These are phyloP conservation scores for Saturnispora serradocipensis DNA, from an alignment of 805 yeast species.

Conservation along the genomic window DNA sequence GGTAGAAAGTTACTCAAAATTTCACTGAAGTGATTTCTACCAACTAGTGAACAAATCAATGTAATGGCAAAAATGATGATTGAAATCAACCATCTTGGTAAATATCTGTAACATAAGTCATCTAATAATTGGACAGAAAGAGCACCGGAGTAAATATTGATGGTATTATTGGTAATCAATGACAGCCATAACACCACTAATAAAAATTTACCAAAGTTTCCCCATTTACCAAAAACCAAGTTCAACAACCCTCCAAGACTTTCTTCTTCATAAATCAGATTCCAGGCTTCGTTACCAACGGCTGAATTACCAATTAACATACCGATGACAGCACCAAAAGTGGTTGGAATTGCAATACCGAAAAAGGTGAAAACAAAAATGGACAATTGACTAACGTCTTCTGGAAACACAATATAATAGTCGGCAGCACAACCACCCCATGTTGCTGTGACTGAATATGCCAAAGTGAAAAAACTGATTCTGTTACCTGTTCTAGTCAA, in stretches of 20 bases:
- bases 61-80: constrained; percentile 53
- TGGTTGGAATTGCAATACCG: constrained; percentile 62
- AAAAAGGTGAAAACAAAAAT: constrained; percentile 55
- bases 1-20: constrained; percentile 78
- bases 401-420: constrained; percentile 76
- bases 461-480: constrained; percentile 61
- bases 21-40: constrained; percentile 60
- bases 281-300: constrained; percentile 46
- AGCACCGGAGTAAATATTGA: constrained; percentile 76
- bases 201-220: constrained; percentile 68
- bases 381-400: constrained; percentile 45
- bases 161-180: constrained; percentile 69
- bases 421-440: constrained; percentile 88
- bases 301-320: constrained; percentile 63
- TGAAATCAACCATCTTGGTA: constrained; percentile 77
- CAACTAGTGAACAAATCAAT: constrained; percentile 65
- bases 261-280: constrained; percentile 39
- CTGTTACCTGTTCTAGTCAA: constrained; percentile 54
- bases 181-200: constrained; percentile 63
- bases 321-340: constrained; percentile 69
- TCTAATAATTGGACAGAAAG: constrained; percentile 65
- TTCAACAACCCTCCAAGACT: constrained; percentile 74
- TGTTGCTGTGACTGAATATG: constrained; percentile 73
- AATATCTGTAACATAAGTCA: constrained; percentile 36
- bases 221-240: constrained; percentile 61